Evolutionary conservation across 306 rosid genomes (phyloP), one percentile per base, ranked within the genome.

Genomic region (Crotalaria pallida): DNA sequence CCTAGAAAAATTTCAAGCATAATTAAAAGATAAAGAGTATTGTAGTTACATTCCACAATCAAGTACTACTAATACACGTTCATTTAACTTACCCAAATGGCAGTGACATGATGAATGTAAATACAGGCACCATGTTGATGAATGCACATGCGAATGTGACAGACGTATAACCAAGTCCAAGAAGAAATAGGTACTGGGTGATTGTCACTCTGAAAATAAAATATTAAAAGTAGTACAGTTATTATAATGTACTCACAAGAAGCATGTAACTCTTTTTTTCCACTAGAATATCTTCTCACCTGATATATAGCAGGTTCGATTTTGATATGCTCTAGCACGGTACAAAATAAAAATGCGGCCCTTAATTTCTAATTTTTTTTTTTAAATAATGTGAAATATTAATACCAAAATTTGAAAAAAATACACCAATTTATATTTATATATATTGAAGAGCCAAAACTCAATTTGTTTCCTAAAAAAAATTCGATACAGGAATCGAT

Each of bases 91-190:
- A 93, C 98, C 97, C 88, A 71, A 93, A 88, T 69, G 90, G 87
- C 26, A 90, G 84, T 19, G 96, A 91, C 51, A 88, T 33, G 21
- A 93, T 57, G 84, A 93, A 93, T 2, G 98, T 93, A 79, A 79
- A 70, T 26, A 85, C 94, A 2, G 94, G 97, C 66, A 88, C 98
- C 80, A 72, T 79, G 82, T 90, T 93, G 87, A 90, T 66, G 84
- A 93, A 93, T 50, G 98, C 97, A 78, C 97, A 93, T 0, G 97
- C 65, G 83, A 82, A 84, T 13, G 96, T 87, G 6, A 94, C 84
- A 36, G 97, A 85, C 12, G 98, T 93, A 76, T 81, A 81, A 58
- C 83, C 72, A 44, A 93, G 97, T 72, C 97, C 98, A 59, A 84
- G 73, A 50, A 90, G 97, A 74, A 87, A 85, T 15, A 83, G 69